Percentiles rank a stretch among this genome's conserved stretches.
Conservation (phyloP, 2,329 filamentous ascomycete species). For the Stemphylium lycopersici region DNA sequence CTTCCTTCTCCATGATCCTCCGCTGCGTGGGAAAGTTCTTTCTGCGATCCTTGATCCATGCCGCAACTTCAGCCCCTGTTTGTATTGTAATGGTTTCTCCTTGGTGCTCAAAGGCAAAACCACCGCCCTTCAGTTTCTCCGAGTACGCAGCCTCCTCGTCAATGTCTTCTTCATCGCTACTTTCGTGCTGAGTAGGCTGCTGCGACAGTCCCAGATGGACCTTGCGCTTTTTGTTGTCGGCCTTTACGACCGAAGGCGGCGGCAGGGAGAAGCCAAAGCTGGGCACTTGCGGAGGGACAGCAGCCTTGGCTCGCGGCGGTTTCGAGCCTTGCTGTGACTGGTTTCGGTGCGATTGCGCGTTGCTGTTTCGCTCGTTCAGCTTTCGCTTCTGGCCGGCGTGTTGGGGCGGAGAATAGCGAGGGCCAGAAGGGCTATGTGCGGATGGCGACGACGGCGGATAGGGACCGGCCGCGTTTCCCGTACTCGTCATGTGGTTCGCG, state of each 20-base stretch:
- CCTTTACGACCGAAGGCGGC: slow-evolving; percentile 12
- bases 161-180: slow-evolving; percentile 68
- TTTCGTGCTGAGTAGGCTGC: slow-evolving; percentile 54
- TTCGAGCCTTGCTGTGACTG: slow-evolving; percentile 29
- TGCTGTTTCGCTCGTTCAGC: slow-evolving; percentile 24
- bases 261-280: slow-evolving; percentile 47
- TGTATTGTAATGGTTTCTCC: slow-evolving; percentile 61
- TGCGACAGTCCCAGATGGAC: slow-evolving; percentile 74
- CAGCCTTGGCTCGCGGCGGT: slow-evolving; percentile 42
- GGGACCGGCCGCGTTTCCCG: slow-evolving; percentile 1
- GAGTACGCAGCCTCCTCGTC: slow-evolving; percentile 68
- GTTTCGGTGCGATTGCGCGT: slow-evolving; percentile 16
- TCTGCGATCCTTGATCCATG: slow-evolving; percentile 81
- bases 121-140: slow-evolving; percentile 53
- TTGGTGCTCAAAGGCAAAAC: slow-evolving; percentile 64
- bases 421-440: slow-evolving; percentile 13
- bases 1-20: slow-evolving; percentile 68
- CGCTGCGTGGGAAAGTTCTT: slow-evolving; percentile 80
- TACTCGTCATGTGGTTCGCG: slow-evolving; percentile 28
- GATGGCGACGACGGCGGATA: slow-evolving; percentile 5
- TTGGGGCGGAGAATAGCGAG: slow-evolving; percentile 22
- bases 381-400: slow-evolving; percentile 41
- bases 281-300: slow-evolving; percentile 43
- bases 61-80: slow-evolving; percentile 70
- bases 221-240: slow-evolving; percentile 71